Base-by-base conservation (phyloP, 1,139 yeast genomes). In the Pichia sp. region DNA sequence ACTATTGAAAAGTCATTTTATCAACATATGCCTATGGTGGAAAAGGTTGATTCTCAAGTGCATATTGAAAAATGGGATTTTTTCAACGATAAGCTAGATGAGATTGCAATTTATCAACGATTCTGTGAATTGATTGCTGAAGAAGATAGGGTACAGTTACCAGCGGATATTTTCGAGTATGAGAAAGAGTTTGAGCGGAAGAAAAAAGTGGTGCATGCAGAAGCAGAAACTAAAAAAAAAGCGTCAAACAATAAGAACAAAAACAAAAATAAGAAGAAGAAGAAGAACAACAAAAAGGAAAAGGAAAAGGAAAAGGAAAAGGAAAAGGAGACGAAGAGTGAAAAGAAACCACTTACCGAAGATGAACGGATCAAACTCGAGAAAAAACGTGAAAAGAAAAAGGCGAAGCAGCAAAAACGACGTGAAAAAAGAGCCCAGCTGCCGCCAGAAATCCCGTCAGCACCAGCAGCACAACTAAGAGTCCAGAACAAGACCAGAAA, bases 1-100 rank as follows among this genome's bases (percentile, higher is more conserved):
- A 37, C 31, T 11, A 41, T 51, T 19, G 56, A 52, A 22, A 46
- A 43, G 29, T 43, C 56, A 6, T 33, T 50, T 1, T 51, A 44
- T 31, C 42, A 43, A 15, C 40, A 42, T 14, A 52, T 52, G 55
- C 47, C 48, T 10, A 13, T 10, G 5, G 8, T 24, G 10, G 9
- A 21, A 21, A 9, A 21, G 6, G 16, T 15, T n/a, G 29, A n/a
- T 6, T 15, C 33, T 3, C 27, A 18, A 5, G 16, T 16, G 5
- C 5, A 23, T 4, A 19, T 31, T 20, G 27, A 29, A 13, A 25
- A 33, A 22, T 28, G 38, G 38, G 40, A 32, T 7, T 22, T 29
- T 6, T 24, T 32, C 10, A 43, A 37, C 18, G 33, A 31, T 11
- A 40, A 41, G 28, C 16, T 40, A 5, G 27, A 35, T 2, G 39